Evolutionary conservation across 1,284 basidiomycete species (phyloP).

Genomic region (Ustilago trichophora): DNA sequence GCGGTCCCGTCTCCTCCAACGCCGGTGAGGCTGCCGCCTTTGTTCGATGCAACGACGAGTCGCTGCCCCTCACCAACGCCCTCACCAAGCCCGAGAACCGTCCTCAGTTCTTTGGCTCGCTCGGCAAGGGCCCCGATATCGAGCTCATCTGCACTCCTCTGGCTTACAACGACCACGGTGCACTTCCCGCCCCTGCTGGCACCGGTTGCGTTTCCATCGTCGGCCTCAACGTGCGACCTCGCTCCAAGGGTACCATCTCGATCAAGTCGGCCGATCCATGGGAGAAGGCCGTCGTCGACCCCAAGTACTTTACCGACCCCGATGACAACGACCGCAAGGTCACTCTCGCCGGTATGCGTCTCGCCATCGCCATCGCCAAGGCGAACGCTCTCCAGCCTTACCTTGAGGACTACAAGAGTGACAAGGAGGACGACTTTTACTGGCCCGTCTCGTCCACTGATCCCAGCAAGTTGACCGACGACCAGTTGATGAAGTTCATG

Average conservation of each 20-base stretch:
- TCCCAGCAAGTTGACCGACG: constrained; percentile 51
- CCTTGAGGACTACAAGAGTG: constrained; percentile 39
- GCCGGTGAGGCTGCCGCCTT: constrained; percentile 65
- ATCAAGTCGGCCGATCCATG: constrained; percentile 37
- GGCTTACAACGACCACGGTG: constrained; percentile 44
- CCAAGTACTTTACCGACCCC: constrained; percentile 45
- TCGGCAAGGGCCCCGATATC: constrained; percentile 62
- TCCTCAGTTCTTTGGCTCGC: constrained; percentile 53
- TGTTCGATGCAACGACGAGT: constrained; percentile 61
- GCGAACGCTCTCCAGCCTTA: constrained; percentile 35
- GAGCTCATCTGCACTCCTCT: constrained; percentile 56
- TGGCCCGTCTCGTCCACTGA: constrained; percentile 48
- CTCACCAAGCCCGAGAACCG: constrained; percentile 44
- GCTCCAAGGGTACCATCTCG: constrained; percentile 42
- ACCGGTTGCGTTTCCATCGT: constrained; percentile 40
- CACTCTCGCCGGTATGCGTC: constrained; percentile 42
- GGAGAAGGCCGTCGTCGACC: constrained; percentile 48
- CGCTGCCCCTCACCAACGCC: constrained; percentile 49
- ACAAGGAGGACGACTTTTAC: constrained; percentile 38
- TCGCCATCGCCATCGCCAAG: constrained; percentile 33
- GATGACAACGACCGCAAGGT: constrained; percentile 55
- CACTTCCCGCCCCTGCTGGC: constrained; percentile 29
- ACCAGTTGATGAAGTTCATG: constrained; percentile 66
- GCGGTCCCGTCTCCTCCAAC: constrained; percentile 42
- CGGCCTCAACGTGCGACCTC: constrained; percentile 49